Evolutionary conservation across 2,329 filamentous ascomycete genomes (phyloP).

Genomic region (Pleurostoma richardsiae): DNA sequence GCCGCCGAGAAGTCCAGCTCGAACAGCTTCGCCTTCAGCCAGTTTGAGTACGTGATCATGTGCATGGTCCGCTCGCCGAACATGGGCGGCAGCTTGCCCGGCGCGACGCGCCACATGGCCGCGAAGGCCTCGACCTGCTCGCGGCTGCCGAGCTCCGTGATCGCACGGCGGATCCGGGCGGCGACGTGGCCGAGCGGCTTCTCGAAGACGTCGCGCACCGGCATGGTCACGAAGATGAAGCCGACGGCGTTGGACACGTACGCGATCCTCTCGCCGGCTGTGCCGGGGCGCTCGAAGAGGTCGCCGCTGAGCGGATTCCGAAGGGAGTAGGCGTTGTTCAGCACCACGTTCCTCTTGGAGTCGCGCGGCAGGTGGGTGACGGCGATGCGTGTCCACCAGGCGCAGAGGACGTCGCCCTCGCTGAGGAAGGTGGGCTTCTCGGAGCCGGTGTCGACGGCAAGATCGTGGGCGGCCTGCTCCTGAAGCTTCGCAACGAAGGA

Average conservation of each 20-base stretch:
- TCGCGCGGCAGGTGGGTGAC: slow-evolving; percentile 14
- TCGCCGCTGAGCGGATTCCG: slow-evolving; percentile 16
- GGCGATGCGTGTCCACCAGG: slow-evolving; percentile 27
- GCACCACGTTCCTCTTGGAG: slow-evolving; percentile 17
- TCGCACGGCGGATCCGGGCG: slow-evolving; percentile 17
- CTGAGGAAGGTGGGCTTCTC: slow-evolving; percentile 22
- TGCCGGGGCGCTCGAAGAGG: slow-evolving; percentile 11
- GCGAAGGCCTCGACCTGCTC: slow-evolving; percentile 28
- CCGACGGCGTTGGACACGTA: slow-evolving; percentile 24
- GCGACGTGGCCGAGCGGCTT: slow-evolving; percentile 23
- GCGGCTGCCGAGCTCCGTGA: slow-evolving; percentile 23
- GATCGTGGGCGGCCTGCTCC: slow-evolving; percentile 17
- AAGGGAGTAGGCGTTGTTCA: slow-evolving; percentile 26
- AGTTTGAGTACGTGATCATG: slow-evolving; percentile 23
- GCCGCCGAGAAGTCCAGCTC: slow-evolving; percentile 20
- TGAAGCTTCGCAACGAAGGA: slow-evolving; percentile 17
- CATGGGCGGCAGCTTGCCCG: slow-evolving; percentile 15
- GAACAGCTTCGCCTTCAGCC: slow-evolving; percentile 21
- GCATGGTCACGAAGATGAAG: slow-evolving; percentile 14
- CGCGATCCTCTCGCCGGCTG: slow-evolving; percentile 4
- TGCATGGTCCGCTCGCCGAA: slow-evolving; percentile 25
- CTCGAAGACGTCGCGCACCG: slow-evolving; percentile 25
- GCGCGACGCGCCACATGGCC: slow-evolving; percentile 15
- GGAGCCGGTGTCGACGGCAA: slow-evolving; percentile 6
- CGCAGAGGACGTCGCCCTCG: slow-evolving; percentile 29